Base-by-base conservation (phyloP, 148 eudicot genomes). In the Rhododendron kiyosumense region DNA sequence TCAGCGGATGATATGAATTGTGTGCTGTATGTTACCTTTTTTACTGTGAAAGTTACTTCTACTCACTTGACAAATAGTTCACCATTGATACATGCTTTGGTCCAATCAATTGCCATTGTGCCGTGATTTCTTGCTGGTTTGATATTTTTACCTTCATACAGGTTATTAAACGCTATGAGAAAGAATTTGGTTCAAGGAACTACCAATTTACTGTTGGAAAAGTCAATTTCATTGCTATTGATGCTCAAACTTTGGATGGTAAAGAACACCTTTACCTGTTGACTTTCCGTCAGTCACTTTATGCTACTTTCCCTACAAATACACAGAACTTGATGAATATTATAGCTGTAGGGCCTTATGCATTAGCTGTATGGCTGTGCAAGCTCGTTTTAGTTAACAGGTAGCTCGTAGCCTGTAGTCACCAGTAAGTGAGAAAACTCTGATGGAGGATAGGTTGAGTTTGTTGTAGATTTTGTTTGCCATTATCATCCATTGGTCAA, bases 211-310 rank as follows among this genome's bases (percentile, higher is more conserved):
- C 88, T 18, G 78, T 92, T 82, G 98, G 99, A 86, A 91, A 91
- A 81, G 94, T 96, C 71, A 95, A 95, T 85, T 96, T 96, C 90
- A 88, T 96, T 90, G 93, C 93, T 17, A 84, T 96, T 86, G 99
- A 96, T 93, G 91, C 97, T 67, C 99, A 96, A 90, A 88, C 93
- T 38, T 51, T 96, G 85, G 99, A 96, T 90, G 99, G 98, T 95
- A 92, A 88, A 36, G 79, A 32, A 51, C 48, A 26, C 57, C 79
- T 32, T 20, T 81, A 30, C 46, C 26, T n/a, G n/a, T n/a, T n/a
- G n/a, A 32, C 34, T 51, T 74, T 41, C 67, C 12, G 13, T 82
- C 22, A 8, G 51, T 61, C 74, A 34, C 59, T 9, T 4, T 36
- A 82, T 82, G 51, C 75, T 82, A 36, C 36, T 17, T 46, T 48